Evolutionary conservation across 164 flowering plant genomes (phyloP).

Genomic region (Vitis rotundifolia): DNA sequence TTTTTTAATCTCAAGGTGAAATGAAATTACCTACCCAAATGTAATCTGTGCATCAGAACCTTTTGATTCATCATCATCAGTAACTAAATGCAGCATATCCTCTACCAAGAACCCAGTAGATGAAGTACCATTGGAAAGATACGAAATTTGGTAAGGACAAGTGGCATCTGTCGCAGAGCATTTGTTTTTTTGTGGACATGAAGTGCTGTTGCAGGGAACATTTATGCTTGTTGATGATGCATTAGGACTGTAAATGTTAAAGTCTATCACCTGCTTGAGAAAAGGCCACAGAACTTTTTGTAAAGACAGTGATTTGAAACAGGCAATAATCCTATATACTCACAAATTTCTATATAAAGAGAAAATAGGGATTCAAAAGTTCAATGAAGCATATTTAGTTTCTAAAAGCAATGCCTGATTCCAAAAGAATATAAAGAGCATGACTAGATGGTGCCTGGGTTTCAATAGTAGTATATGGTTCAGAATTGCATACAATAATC

Average conservation of each 20-base stretch:
- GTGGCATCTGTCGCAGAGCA: slow-evolving; percentile 36
- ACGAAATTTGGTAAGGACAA: slow-evolving; percentile 67
- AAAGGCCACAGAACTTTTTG: background rate
- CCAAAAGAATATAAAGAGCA: too few species aligned
- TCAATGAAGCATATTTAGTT: too few species aligned
- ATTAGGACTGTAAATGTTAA: slow-evolving; percentile 74
- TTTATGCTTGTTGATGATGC: slow-evolving; percentile 60
- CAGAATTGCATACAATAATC: too few species aligned
- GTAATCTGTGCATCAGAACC: slow-evolving; percentile 52
- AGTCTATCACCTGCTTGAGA: slow-evolving; percentile 34
- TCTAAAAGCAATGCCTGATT: too few species aligned
- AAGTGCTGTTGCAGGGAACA: slow-evolving; percentile 57
- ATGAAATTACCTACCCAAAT: slow-evolving; percentile 61
- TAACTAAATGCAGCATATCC: slow-evolving; percentile 69
- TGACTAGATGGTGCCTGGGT: too few species aligned
- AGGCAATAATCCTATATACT: background rate
- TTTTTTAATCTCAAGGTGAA: too few species aligned
- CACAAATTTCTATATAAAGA: background rate
- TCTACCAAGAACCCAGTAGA: slow-evolving; percentile 75
- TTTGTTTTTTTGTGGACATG: slow-evolving; percentile 37
- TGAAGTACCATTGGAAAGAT: slow-evolving; percentile 69
- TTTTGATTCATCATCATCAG: slow-evolving; percentile 45
- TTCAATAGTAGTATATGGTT: too few species aligned
- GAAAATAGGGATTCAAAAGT: too few species aligned
- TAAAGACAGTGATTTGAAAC: too few species aligned